Percentiles rank a stretch among this genome's conserved stretches.
Conservation (phyloP, 2,329 filamentous ascomycete species). For the Zymoseptoria brevis region DNA sequence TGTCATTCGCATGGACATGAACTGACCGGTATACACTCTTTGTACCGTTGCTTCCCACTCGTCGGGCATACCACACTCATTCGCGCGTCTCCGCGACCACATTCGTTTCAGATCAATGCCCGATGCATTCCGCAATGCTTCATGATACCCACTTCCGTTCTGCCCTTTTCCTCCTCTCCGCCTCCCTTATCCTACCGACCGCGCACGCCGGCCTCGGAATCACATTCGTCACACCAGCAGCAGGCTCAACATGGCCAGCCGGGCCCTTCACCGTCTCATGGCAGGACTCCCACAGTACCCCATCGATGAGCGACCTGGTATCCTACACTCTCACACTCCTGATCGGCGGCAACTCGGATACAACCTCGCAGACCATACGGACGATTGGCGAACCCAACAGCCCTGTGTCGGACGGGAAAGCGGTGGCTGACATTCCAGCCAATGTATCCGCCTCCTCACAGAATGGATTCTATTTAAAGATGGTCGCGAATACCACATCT, state of each 20-base stretch:
- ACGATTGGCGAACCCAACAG: conserved; percentile 11
- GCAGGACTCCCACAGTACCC: conserved; percentile 14
- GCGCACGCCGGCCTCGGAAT: conserved; percentile 9
- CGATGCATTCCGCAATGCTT: neutral
- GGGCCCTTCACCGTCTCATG: conserved; percentile 13
- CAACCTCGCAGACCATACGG: conserved; percentile 13
- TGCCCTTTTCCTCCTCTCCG: conserved; percentile 4
- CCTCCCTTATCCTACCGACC: conserved; percentile 7
- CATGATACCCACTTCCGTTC: conserved; percentile 5
- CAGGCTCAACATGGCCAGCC: conserved; percentile 13
- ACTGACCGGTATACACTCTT: neutral
- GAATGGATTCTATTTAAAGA: conserved; percentile 19
- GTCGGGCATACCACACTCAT: neutral
- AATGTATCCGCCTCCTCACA: conserved; percentile 13
- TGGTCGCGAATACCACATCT: conserved; percentile 14
- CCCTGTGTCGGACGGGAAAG: conserved; percentile 5
- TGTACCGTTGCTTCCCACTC: neutral
- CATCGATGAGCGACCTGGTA: conserved; percentile 10
- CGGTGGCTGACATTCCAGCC: conserved; percentile 9
- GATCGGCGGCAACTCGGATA: conserved; percentile 14
- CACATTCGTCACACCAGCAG: conserved; percentile 11
- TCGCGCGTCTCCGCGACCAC: neutral
- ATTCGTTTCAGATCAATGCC: neutral
- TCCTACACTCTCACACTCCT: conserved; percentile 14
- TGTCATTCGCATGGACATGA: neutral